Evolutionary conservation across 2,329 filamentous ascomycete genomes (phyloP).

Genomic region (Verticillium isaacii): DNA sequence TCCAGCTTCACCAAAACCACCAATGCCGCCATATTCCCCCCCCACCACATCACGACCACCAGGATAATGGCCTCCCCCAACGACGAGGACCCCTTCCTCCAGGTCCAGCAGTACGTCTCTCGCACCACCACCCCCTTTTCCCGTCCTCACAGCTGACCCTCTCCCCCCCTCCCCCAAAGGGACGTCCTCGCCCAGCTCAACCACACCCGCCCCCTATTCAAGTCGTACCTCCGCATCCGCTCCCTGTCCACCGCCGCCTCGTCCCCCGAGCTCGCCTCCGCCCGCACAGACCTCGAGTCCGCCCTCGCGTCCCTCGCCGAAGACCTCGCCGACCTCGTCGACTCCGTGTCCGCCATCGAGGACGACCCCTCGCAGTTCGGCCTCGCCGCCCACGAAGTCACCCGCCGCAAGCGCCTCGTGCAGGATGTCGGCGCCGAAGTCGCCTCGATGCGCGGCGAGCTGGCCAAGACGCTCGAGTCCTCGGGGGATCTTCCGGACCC

Average conservation of each 20-base stretch:
- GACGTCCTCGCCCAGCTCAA: slow-evolving; percentile 84
- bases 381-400: slow-evolving; percentile 76
- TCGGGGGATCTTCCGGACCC: slow-evolving; percentile 46
- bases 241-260: slow-evolving; percentile 68
- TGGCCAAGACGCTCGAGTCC: slow-evolving; percentile 54
- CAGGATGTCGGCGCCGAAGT: slow-evolving; percentile 86
- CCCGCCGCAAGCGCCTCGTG: slow-evolving; percentile 74
- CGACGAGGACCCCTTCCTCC: slow-evolving; percentile 67
- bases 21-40: slow-evolving; percentile 10
- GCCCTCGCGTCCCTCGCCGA: slow-evolving; percentile 67
- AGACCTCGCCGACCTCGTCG: slow-evolving; percentile 84
- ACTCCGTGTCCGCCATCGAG: slow-evolving; percentile 83
- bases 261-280: slow-evolving; percentile 82
- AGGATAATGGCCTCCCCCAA: slow-evolving; percentile 65
- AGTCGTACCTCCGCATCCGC: slow-evolving; percentile 92
- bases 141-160: slow-evolving; percentile 6
- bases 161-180: slow-evolving; percentile 37
- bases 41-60: slow-evolving; percentile 12
- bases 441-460: slow-evolving; percentile 81
- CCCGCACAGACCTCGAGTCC: slow-evolving; percentile 61
- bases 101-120: slow-evolving; percentile 59
- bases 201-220: slow-evolving; percentile 79
- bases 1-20: background rate
- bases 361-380: slow-evolving; percentile 83
- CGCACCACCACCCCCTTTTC: background rate